Conservation (phyloP, 2,329 filamentous ascomycete genomes). For the Hysterium pulicare region DNA sequence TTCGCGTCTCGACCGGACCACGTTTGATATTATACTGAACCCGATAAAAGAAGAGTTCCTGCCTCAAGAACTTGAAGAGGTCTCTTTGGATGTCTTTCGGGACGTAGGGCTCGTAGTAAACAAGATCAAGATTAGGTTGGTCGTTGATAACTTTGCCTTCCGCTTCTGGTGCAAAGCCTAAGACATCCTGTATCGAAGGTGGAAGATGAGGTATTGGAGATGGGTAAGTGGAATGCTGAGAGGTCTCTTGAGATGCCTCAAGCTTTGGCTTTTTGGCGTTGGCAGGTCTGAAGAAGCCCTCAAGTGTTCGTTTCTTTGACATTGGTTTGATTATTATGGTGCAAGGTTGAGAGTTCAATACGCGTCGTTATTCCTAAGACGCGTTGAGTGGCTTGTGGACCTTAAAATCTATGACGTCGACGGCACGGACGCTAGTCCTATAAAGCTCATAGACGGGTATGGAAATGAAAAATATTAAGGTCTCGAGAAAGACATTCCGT, state of each 20-base stretch:
- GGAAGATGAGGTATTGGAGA: conserved; percentile 51
- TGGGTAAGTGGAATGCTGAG: conserved; percentile 52
- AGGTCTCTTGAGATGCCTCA: conserved; percentile 23
- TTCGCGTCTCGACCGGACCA: conserved; percentile 58
- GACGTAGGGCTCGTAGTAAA: conserved; percentile 74
- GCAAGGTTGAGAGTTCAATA: not conserved
- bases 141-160: conserved; percentile 59
- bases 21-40: conserved; percentile 71
- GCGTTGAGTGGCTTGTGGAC: not conserved
- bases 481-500: too few species aligned
- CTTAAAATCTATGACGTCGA: conserved; percentile 4
- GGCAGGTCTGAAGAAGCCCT: conserved; percentile 62
- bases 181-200: conserved; percentile 36
- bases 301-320: conserved; percentile 60
- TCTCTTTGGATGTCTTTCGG: conserved; percentile 53
- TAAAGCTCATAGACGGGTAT: too few species aligned
- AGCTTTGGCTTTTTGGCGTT: conserved; percentile 40
- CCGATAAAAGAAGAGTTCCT: conserved; percentile 71
- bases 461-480: too few species aligned
- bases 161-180: conserved; percentile 49
- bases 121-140: conserved; percentile 66
- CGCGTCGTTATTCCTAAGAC: not conserved
- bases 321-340: conserved; percentile 3
- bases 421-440: too few species aligned
- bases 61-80: conserved; percentile 68